Conservation (phyloP, 768 basidiomycete genomes). For the Artomyces pyxidatus region DNA sequence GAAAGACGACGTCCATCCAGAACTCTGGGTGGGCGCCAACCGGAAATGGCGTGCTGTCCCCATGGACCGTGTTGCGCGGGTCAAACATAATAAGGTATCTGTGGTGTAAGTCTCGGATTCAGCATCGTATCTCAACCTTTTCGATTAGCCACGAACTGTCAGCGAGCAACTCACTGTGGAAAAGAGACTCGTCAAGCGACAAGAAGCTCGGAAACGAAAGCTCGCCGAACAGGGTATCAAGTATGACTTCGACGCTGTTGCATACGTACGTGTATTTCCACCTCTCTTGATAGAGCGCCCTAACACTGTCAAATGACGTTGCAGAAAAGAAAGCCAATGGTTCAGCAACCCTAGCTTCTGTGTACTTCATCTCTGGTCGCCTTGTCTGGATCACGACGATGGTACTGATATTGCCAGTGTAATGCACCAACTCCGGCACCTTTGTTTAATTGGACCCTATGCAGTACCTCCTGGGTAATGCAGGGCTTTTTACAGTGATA, state of each 20-base stretch:
- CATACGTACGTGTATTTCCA: constrained; percentile 56
- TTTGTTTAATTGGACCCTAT: too few species aligned
- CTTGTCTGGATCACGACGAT: too few species aligned
- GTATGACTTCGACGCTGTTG: constrained; percentile 75
- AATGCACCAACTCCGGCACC: too few species aligned
- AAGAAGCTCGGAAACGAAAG: constrained; percentile 70
- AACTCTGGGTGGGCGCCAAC: constrained; percentile 96
- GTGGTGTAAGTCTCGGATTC: neutral
- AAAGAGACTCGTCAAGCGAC: constrained; percentile 65
- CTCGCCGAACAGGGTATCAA: constrained; percentile 75
- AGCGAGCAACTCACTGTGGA: constrained; percentile 59
- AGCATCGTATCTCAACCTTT: neutral
- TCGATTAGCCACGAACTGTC: constrained; percentile 58
- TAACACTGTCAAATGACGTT: neutral
- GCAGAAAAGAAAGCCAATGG: constrained; percentile 4
- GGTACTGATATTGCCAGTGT: too few species aligned
- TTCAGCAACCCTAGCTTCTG: neutral
- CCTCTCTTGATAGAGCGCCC: neutral
- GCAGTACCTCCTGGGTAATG: too few species aligned
- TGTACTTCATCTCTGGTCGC: too few species aligned
- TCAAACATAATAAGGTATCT: constrained; percentile 70
- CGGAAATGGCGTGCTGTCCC: constrained; percentile 82
- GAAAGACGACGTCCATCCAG: constrained; percentile 82
- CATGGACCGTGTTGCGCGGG: constrained; percentile 55
- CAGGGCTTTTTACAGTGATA: too few species aligned